A percentile compares a stretch with the other conserved stretches of the same genome.
These are phyloP conservation scores for Cladochytrium replicatum DNA, from an alignment of 192 early-diverging fungal genomes.

Conservation along the genomic window DNA sequence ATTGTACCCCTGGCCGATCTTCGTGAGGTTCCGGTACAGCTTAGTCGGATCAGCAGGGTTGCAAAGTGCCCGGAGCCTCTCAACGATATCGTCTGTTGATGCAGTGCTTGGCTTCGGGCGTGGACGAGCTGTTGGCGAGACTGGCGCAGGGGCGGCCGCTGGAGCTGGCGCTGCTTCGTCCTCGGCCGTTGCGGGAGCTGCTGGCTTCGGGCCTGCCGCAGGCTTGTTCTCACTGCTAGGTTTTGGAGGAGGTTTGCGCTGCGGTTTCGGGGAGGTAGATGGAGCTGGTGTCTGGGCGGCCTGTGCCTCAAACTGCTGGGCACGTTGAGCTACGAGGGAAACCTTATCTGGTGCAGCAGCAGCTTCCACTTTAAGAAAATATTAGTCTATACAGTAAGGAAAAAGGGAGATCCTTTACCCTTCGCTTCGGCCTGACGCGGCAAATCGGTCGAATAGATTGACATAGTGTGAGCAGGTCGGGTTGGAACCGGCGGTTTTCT, in stretches of 20 bases:
- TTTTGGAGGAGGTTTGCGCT: conserved; percentile 7
- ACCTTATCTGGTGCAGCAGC: too few relatives aligned
- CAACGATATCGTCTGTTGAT: conserved; percentile 71
- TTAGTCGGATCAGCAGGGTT: conserved; percentile 77
- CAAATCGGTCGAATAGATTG: conserved; percentile 49
- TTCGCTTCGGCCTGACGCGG: too few relatives aligned
- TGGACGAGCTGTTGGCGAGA: conserved; percentile 15
- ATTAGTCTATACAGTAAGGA: too few relatives aligned
- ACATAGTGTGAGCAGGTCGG: conserved; percentile 43
- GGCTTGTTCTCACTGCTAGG: conserved; percentile 7
- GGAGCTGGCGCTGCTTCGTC: conserved; percentile 4
- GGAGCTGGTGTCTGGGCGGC: neutral
- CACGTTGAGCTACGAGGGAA: conserved; percentile 21
- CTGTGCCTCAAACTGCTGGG: conserved; percentile 29
- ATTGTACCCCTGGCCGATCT: conserved; percentile 92
- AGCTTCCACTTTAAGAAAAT: too few relatives aligned
- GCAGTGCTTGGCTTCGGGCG: conserved; percentile 44
- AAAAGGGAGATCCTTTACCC: too few relatives aligned
- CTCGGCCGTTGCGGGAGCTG: conserved; percentile 1
- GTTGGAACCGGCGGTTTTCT: conserved; percentile 40
- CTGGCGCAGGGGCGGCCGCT: conserved; percentile 8
- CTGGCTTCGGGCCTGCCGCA: neutral
- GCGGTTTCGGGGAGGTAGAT: conserved; percentile 6
- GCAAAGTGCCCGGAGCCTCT: conserved; percentile 61
- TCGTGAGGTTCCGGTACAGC: conserved; percentile 75